Base-by-base conservation (phyloP, 352 stramenopile genomes). In the Globisporangium iwayamae region DNA sequence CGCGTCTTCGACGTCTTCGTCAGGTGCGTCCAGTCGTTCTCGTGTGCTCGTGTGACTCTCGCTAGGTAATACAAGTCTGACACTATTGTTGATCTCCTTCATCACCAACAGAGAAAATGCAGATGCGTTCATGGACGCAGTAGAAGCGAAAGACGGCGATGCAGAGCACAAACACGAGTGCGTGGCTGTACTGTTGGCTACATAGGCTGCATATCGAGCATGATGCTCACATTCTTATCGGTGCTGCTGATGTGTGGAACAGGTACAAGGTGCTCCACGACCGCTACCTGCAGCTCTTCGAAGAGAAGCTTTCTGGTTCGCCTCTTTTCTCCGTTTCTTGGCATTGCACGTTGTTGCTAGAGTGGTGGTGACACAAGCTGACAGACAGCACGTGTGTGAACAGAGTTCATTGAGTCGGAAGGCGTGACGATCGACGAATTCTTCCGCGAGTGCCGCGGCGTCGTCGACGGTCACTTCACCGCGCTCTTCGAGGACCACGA, bases 111-210 rank as follows among this genome's bases (percentile, higher is more conserved):
- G 84, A 60, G 75, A 90, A 20, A 60, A 90, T 58, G 81, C 75
- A 0, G 70, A 85, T 60, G 72, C 28, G 22, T 90, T 91, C 25
- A 67, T 65, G 41, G 84, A 90, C 59, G 82, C 82, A 4, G 73
- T 74, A 7, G 81, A 91, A 39, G 78, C 76, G 10, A 91, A 90
- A 56, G 73, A 56, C 0, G 70, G 70, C 43, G 82, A 91, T 36
- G 72, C 80, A 4, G 81, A 91, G 65, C 82, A 93, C 69, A 93
- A 93, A 36, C 82, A 93, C 68, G 82, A 90, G 80, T 91, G 63
- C 25, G 67, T 52, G 20, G 43, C 7, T 22, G n/a, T 11, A 18
- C 43, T 22, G 13, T 5, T 51, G 3, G 3, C 28, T 4, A 25
- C 3, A 8, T 2, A 43, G 25, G 25, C 20, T 13, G 2, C 5